These are phyloP conservation scores for Trifolium pratense DNA, from an alignment of 306 rosid genomes.

Conservation along the genomic window DNA sequence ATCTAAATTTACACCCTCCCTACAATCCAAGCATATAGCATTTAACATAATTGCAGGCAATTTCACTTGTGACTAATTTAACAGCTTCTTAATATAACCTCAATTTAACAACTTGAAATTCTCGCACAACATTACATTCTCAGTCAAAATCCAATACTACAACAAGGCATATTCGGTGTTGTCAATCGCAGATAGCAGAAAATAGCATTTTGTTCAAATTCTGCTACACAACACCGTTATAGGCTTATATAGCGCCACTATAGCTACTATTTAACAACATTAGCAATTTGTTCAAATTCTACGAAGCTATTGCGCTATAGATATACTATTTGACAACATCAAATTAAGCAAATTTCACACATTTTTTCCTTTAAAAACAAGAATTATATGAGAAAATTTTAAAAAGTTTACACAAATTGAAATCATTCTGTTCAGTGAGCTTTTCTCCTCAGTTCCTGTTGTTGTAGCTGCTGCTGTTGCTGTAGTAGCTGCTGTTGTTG, in stretches of 20 bases:
- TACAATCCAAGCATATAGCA: background rate
- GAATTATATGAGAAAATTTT: background rate
- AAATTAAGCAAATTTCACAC: slow-evolving; percentile 15
- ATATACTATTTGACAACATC: background rate
- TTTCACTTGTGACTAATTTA: slow-evolving; percentile 1
- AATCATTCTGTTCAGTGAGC: slow-evolving; percentile 54
- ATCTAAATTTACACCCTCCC: background rate
- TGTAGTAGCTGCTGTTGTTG: slow-evolving; percentile 59
- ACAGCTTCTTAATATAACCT: background rate
- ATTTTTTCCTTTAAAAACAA: background rate
- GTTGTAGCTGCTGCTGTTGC: slow-evolving; percentile 55
- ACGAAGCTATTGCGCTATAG: background rate
- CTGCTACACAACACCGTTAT: background rate
- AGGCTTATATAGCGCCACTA: background rate
- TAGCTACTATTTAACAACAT: background rate
- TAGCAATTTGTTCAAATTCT: background rate
- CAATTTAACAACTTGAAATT: background rate
- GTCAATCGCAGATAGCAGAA: background rate
- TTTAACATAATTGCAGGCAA: slow-evolving; percentile 5
- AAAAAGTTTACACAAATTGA: slow-evolving; percentile 9
- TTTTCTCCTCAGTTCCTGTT: slow-evolving; percentile 75
- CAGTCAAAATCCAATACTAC: slow-evolving; percentile 5
- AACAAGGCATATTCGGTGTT: background rate
- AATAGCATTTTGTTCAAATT: background rate
- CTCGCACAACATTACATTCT: slow-evolving; percentile 14